Base-by-base conservation (phyloP, 1,139 yeast species). In the Pneumocystis carinii region DNA sequence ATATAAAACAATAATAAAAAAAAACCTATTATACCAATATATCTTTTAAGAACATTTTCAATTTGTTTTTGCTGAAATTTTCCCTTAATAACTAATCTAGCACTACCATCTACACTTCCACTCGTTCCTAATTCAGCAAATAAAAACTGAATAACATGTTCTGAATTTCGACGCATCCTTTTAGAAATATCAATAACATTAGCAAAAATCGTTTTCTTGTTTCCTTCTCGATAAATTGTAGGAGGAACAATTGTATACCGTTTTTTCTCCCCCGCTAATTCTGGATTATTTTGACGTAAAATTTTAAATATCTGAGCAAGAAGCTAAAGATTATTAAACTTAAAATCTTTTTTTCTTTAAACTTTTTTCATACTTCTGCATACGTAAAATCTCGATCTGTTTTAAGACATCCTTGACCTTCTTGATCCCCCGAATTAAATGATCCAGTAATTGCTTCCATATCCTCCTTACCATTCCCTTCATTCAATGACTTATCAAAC, bases 81-180 rank as follows among this genome's bases (percentile, higher is more conserved):
- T 79, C 99, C 99, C 81, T 90, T 92, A 75, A 92, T 90, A 68
- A 92, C 90, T 74, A 92, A 83, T 77, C 98, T 86, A 80, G 90
- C 88, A 75, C 90, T 90, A 74, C 97, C 98, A 77, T 92, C 99
- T 67, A 92, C 92, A 66, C 97, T 90, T 74, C 99, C 99, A 2
- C 97, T 89, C 32, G 99, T 92, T 84, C 98, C 99, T 82, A 92
- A 81, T 79, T 92, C 99, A 1, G 98, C 97, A 77, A 92, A 94
- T 77, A 92, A 78, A 77, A 87, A 92, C 79, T 90, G 97, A 75
- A 90, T 92, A 70, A 92, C 85, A 78, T 94, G 98, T 72, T 92
- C 98, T 69, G 96, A 94, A 65, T 90, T 88, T 79, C 99, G 86
- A 77, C 90, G 97, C 79, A 92, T 82, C 66, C 90, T 92, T 70